A percentile compares a stretch with the other conserved stretches of the same genome.
Conservation (phyloP, 768 basidiomycete genomes). For the Multifurca ochricompacta region DNA sequence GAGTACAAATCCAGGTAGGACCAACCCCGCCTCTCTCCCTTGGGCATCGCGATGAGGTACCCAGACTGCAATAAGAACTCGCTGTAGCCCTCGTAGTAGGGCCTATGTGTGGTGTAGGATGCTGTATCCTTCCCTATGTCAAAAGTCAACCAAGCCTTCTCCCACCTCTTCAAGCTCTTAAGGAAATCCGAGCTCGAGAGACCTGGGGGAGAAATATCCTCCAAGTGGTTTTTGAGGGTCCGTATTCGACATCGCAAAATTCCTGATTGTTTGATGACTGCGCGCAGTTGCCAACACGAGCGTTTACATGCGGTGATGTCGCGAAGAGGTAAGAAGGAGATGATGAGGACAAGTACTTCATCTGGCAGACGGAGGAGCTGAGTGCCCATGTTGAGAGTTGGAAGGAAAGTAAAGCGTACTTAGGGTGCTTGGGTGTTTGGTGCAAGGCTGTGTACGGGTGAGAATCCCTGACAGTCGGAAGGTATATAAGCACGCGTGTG, state of each 20-base stretch:
- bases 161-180: neutral
- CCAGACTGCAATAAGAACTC: slow-evolving; percentile 3
- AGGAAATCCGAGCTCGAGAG: slow-evolving; percentile 1
- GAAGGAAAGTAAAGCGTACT: neutral
- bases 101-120: neutral
- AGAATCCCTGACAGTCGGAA: neutral
- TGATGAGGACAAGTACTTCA: slow-evolving; percentile 4
- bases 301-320: slow-evolving; percentile 1
- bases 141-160: slow-evolving; percentile 5
- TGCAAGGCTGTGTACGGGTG: neutral
- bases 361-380: slow-evolving; percentile 4
- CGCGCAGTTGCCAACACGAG: slow-evolving; percentile 3
- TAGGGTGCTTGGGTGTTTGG: neutral
- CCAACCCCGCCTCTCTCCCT: neutral
- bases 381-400: neutral
- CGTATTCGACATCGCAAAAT: neutral
- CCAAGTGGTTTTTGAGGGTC: neutral
- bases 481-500: neutral
- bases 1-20: slow-evolving; percentile 2
- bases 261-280: neutral
- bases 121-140: neutral
- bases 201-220: neutral
- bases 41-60: slow-evolving; percentile 3
- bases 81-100: neutral
- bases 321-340: neutral